Evolutionary conservation across 352 stramenopile genomes (phyloP).

Genomic region (Phytophthora vignae): DNA sequence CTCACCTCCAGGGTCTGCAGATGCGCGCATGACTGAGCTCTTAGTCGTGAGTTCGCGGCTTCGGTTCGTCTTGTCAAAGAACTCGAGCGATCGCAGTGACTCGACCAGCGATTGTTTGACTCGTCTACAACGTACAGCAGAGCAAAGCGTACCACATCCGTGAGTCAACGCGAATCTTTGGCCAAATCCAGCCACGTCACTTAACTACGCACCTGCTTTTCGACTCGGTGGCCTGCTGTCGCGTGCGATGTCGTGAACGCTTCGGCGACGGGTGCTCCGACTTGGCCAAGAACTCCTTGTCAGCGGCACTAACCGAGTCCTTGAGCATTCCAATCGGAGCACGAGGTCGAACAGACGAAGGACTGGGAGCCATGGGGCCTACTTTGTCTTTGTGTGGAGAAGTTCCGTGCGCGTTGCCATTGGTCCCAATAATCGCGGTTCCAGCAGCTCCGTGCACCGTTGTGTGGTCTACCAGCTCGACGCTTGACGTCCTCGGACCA

Average conservation of each 20-base stretch:
- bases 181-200: neutral
- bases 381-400: slow-evolving; percentile 35
- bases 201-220: slow-evolving; percentile 46
- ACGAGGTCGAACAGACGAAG: slow-evolving; percentile 56
- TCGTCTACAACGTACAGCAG: slow-evolving; percentile 27
- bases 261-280: slow-evolving; percentile 52
- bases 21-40: slow-evolving; percentile 64
- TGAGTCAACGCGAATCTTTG: neutral
- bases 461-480: slow-evolving; percentile 61
- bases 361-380: slow-evolving; percentile 28
- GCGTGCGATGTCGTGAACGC: slow-evolving; percentile 49
- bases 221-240: slow-evolving; percentile 32
- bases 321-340: slow-evolving; percentile 70
- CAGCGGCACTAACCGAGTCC: slow-evolving; percentile 26
- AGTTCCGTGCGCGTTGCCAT: neutral
- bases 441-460: neutral
- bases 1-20: slow-evolving; percentile 67
- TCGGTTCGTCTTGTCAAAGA: slow-evolving; percentile 79
- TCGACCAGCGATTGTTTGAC: slow-evolving; percentile 80
- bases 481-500: slow-evolving; percentile 54
- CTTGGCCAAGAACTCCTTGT: slow-evolving; percentile 57
- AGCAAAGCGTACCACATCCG: neutral
- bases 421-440: neutral
- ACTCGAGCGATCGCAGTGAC: slow-evolving; percentile 71
- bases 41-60: slow-evolving; percentile 71